Evolutionary conservation across 495 filamentous ascomycete species (phyloP).

Genomic region (Aspergillus heteromorphus): DNA sequence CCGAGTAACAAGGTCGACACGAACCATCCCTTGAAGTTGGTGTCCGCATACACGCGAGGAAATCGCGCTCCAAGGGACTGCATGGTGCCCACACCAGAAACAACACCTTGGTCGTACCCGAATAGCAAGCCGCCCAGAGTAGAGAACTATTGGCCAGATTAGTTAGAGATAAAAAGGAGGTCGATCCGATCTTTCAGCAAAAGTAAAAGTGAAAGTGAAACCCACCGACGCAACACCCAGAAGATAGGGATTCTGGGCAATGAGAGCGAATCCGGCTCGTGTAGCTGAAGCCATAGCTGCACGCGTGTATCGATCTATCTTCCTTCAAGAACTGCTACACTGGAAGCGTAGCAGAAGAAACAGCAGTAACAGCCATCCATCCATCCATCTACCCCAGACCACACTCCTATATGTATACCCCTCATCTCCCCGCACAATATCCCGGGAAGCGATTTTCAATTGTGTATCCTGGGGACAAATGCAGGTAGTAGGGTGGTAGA

Average conservation of each 20-base stretch:
- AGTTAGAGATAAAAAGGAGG: background rate
- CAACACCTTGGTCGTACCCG: slow-evolving; percentile 36
- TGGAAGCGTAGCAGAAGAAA: too few species aligned
- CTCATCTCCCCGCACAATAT: too few species aligned
- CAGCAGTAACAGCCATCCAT: too few species aligned
- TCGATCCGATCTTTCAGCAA: too few species aligned
- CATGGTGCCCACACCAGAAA: slow-evolving; percentile 41
- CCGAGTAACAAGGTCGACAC: slow-evolving; percentile 78
- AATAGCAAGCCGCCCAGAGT: slow-evolving; percentile 57
- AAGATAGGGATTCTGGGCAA: slow-evolving; percentile 36
- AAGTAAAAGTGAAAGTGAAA: too few species aligned
- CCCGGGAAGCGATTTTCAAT: too few species aligned
- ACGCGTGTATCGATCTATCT: too few species aligned
- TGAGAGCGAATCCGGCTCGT: slow-evolving; percentile 25
- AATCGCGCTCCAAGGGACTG: slow-evolving; percentile 47
- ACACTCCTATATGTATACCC: background rate
- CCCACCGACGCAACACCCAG: slow-evolving; percentile 38
- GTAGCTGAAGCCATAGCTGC: slow-evolving; percentile 16
- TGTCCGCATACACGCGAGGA: slow-evolving; percentile 56
- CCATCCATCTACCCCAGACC: too few species aligned
- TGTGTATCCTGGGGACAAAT: background rate
- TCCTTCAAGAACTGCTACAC: background rate
- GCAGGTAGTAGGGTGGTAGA: background rate
- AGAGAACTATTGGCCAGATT: slow-evolving; percentile 26
- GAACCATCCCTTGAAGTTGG: slow-evolving; percentile 69